A percentile compares a stretch with the other conserved stretches of the same genome.
Conservation (phyloP, 2,329 filamentous ascomycete species). For the Xylaria multiplex region DNA sequence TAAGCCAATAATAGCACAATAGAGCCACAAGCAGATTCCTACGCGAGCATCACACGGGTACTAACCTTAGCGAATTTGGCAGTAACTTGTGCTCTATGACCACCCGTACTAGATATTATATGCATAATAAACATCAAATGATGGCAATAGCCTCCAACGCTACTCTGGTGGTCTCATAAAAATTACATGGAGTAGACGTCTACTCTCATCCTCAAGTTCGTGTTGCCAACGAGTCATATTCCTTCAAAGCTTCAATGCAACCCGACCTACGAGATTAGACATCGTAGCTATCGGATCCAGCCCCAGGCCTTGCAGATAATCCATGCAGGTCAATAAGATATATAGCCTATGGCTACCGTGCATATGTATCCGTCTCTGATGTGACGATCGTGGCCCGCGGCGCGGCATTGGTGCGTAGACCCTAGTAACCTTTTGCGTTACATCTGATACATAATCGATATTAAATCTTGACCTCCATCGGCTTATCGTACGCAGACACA, state of each 20-base stretch:
- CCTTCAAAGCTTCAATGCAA: constrained; percentile 2
- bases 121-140: too few species aligned
- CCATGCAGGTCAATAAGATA: constrained; percentile 5
- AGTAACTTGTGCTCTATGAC: background rate
- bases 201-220: background rate
- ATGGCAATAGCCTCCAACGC: background rate
- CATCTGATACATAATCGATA: constrained; percentile 15
- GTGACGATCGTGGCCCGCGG: too few species aligned
- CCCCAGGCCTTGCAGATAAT: background rate
- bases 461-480: constrained; percentile 17
- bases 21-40: constrained; percentile 3
- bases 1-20: constrained; percentile 3
- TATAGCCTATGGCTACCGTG: constrained; percentile 1
- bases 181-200: background rate
- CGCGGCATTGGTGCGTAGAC: too few species aligned
- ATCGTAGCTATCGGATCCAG: background rate
- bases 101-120: too few species aligned
- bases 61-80: background rate
- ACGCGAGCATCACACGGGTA: constrained; percentile 4
- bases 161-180: background rate
- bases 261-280: background rate
- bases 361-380: constrained; percentile 15
- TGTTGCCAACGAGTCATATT: background rate
- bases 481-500: background rate
- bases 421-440: too few species aligned